These are phyloP conservation scores for Beauveria brongniartii DNA, from an alignment of 2,329 filamentous ascomycete species.

Conservation along the genomic window DNA sequence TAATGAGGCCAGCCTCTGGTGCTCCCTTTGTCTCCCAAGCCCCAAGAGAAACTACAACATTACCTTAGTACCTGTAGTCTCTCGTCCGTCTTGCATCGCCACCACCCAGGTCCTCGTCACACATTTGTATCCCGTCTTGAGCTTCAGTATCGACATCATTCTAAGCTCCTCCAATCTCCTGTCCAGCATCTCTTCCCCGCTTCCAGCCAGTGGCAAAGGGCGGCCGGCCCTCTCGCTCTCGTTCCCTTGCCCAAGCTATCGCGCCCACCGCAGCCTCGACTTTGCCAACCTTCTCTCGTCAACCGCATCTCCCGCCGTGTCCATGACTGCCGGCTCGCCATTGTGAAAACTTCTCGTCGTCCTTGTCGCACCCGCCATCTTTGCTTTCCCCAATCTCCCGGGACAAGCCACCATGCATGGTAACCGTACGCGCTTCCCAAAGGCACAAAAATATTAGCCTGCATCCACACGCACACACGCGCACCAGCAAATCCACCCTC, in stretches of 20 bases:
- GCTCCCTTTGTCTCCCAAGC: too few species aligned
- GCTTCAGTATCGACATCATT: neutral
- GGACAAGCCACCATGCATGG: conserved; percentile 10
- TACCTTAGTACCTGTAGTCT: too few species aligned
- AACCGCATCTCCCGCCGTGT: neutral
- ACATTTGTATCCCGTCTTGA: neutral
- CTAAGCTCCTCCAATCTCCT: neutral
- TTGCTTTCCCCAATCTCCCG: neutral
- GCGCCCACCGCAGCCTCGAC: neutral
- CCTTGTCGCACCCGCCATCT: neutral
- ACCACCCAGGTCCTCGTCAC: too few species aligned
- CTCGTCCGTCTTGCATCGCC: too few species aligned
- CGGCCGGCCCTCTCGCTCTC: neutral
- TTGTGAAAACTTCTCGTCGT: neutral
- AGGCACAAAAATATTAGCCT: conserved; percentile 1
- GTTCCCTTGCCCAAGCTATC: neutral
- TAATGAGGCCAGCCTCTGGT: too few species aligned
- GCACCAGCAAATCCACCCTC: neutral
- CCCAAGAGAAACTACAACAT: neutral
- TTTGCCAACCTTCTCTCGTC: neutral
- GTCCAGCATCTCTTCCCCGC: neutral
- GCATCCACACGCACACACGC: neutral
- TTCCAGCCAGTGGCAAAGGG: neutral
- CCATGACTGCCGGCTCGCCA: neutral
- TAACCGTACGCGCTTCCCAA: conserved; percentile 1